These are phyloP conservation scores for Xylariaceae sp. DNA, from an alignment of 2,329 filamentous ascomycete species.

Conservation along the genomic window DNA sequence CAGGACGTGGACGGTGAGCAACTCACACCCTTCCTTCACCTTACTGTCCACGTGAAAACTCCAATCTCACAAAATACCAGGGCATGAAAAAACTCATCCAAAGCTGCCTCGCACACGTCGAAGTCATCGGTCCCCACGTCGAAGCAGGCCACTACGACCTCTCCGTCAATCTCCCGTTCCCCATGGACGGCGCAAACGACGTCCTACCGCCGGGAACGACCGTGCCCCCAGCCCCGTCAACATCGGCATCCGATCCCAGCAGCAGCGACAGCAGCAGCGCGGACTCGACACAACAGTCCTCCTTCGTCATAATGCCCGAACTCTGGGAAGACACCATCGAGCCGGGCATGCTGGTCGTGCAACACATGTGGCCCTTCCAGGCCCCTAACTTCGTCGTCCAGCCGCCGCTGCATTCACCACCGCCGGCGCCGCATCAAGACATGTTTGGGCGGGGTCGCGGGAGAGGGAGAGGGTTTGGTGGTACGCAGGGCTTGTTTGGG, in stretches of 20 bases:
- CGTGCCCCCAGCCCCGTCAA: not conserved
- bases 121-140: conserved; percentile 49
- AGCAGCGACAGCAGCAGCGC: not conserved
- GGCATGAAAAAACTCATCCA: conserved; percentile 55
- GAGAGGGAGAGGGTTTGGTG: conserved; percentile 4
- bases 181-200: conserved; percentile 31
- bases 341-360: conserved; percentile 48
- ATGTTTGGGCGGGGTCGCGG: not conserved
- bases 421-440: not conserved
- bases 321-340: conserved; percentile 54
- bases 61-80: conserved; percentile 30
- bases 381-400: conserved; percentile 9
- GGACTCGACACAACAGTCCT: not conserved
- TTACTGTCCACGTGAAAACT: no score
- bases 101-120: conserved; percentile 51
- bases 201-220: not conserved
- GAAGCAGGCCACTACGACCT: conserved; percentile 51
- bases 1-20: conserved; percentile 55
- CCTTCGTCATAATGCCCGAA: conserved; percentile 34
- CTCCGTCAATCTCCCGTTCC: conserved; percentile 36
- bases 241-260: not conserved
- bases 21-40: not conserved
- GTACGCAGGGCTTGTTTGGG: not conserved
- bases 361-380: conserved; percentile 53
- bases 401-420: conserved; percentile 9